A percentile compares a stretch with the other conserved stretches of the same genome.
phyloP scores from a whole-genome alignment of 495 filamentous ascomycete genomes.

The Pseudomonodictys pantanalensis region DNA sequence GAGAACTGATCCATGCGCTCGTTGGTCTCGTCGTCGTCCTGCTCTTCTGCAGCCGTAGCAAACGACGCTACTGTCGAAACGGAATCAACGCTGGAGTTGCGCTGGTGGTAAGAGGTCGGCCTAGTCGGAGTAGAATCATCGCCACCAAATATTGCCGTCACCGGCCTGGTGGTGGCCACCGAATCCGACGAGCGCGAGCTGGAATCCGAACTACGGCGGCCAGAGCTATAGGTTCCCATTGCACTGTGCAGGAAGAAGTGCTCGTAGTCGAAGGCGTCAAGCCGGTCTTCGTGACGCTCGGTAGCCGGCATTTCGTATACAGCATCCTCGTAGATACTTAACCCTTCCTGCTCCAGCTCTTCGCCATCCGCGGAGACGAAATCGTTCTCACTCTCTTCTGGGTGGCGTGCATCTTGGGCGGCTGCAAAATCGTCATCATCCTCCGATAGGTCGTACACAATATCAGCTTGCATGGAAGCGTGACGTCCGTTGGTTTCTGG shows the following conservation, averaged over 20 bases:
- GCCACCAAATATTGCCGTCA: constrained; percentile 8
- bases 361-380: constrained; percentile 34
- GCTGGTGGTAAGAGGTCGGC: constrained; percentile 42
- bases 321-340: constrained; percentile 61
- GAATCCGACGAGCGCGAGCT: constrained; percentile 67
- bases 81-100: constrained; percentile 64
- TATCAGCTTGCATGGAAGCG: not conserved
- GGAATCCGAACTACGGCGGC: constrained; percentile 46
- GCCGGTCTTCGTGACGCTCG: constrained; percentile 81
- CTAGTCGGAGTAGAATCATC: constrained; percentile 11
- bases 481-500: not conserved
- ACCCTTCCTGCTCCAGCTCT: constrained; percentile 43
- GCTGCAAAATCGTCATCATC: constrained; percentile 38
- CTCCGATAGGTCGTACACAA: constrained; percentile 18
- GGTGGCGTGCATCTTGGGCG: no score
- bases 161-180: constrained; percentile 65
- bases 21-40: constrained; percentile 42
- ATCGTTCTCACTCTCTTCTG: constrained; percentile 20
- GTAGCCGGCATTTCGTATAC: constrained; percentile 51
- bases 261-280: constrained; percentile 97
- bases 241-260: constrained; percentile 91
- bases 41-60: constrained; percentile 73
- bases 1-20: constrained; percentile 33
- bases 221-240: constrained; percentile 64
- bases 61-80: constrained; percentile 77